Base-by-base conservation (phyloP, 2,329 filamentous ascomycete species). In the Sporothrix brunneoviolacea region DNA sequence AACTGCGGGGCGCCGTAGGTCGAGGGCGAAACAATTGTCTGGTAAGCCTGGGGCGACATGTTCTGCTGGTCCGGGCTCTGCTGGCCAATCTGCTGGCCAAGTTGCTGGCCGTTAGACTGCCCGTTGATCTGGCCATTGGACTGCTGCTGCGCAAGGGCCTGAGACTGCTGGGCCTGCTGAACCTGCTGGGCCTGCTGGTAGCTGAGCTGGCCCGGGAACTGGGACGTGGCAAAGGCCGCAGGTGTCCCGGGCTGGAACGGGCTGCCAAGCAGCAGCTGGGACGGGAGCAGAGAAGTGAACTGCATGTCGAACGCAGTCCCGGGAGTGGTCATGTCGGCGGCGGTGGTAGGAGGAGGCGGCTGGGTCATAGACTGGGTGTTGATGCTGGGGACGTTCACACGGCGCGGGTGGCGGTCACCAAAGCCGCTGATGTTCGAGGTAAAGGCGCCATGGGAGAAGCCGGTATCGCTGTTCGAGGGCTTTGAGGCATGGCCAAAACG, bases 191-290 rank as follows among this genome's bases (percentile, higher is more conserved):
- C 73, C 59, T 83, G 80, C 61, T 90, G 80, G 70, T 93, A 95
- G 55, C 76, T 81, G 53, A 83, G 80, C 65, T 93, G 84, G 65
- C 79, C 90, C 67, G 93, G 85, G 69, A 96, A 98, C 66, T 96
- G 91, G 35, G 91, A 86, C 58, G 87, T 95, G 55, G 84, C 83
- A 69, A 96, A 97, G 33, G 88, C 84, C 30, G 86, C 88, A 4
- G 91, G 91, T 5, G 88, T 95, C 37, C 91, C 93, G 13, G 93
- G 90, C 70, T 97, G 93, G 71, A 97, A 97, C 16, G 93, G 93
- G 68, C 90, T 96, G 42, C 93, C 93, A 45, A 97, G 84, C 22
- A 98, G 82, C 60, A 98, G 76, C 70, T 96, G 89, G 30, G 91
- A 97, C 32, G 93, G 93, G 33, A 98, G 81, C 58, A 98, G 79